Evolutionary conservation across 2,329 filamentous ascomycete species (phyloP).

Genomic region (Talaromyces sp.): DNA sequence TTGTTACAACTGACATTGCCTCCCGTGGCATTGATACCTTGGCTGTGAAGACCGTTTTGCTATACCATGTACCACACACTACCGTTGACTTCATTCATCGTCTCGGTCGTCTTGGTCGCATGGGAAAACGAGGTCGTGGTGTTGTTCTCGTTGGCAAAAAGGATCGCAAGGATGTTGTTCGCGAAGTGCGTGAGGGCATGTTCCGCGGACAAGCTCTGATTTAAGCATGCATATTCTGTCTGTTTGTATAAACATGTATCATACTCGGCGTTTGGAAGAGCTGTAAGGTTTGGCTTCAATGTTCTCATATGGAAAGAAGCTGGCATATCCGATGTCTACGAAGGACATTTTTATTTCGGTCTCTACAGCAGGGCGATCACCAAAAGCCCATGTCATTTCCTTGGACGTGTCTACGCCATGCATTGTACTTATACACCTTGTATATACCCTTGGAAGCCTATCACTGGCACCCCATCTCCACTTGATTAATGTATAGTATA

Average conservation of each 20-base stretch:
- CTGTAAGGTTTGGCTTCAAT: neutral
- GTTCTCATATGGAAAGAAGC: too few species aligned
- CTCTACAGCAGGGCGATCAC: too few species aligned
- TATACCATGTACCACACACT: conserved; percentile 97
- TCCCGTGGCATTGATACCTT: conserved; percentile 93
- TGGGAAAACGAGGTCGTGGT: conserved; percentile 86
- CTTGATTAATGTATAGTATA: too few species aligned
- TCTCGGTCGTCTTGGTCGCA: conserved; percentile 85
- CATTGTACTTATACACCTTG: too few species aligned
- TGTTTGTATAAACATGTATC: conserved; percentile 7
- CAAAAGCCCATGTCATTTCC: too few species aligned
- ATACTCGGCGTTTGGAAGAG: conserved; percentile 7
- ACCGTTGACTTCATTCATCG: conserved; percentile 98
- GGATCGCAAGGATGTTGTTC: conserved; percentile 86
- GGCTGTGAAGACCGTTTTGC: conserved; percentile 83
- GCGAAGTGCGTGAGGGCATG: conserved; percentile 89
- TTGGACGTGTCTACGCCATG: too few species aligned
- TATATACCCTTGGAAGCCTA: too few species aligned
- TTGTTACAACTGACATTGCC: conserved; percentile 91
- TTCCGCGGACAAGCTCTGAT: conserved; percentile 78
- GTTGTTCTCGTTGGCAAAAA: conserved; percentile 88
- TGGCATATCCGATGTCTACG: too few species aligned
- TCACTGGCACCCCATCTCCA: too few species aligned
- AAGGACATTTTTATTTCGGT: too few species aligned
- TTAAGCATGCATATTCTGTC: conserved; percentile 40